phyloP scores from a whole-genome alignment of 805 yeast species.

The Hanseniaspora thailandica region DNA sequence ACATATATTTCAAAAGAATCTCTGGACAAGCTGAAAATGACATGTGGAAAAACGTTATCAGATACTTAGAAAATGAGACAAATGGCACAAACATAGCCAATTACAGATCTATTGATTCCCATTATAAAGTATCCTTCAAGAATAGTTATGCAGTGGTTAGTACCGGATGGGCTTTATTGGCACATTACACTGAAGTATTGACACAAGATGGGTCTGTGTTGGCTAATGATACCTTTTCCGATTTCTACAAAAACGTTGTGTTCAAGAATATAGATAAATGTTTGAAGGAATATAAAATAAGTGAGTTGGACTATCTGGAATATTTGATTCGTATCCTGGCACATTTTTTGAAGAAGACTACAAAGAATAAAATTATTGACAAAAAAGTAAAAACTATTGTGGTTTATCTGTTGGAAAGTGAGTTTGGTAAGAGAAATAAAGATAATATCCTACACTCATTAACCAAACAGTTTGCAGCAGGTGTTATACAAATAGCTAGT shows the following conservation, averaged over 20 bases:
- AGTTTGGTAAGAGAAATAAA: not conserved
- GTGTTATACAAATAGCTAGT: too few relatives aligned
- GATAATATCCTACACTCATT: not conserved
- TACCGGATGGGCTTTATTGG: not conserved
- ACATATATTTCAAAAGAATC: not conserved
- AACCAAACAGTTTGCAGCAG: not conserved
- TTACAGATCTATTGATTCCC: not conserved
- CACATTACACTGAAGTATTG: not conserved
- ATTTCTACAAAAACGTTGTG: not conserved
- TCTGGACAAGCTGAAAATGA: not conserved
- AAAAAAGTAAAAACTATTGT: not conserved
- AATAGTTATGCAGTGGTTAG: not conserved
- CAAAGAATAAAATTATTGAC: not conserved
- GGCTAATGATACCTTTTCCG: not conserved
- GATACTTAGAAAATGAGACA: not conserved
- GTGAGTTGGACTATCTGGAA: not conserved
- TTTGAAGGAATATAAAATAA: not conserved
- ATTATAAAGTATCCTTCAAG: not conserved
- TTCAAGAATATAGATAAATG: not conserved
- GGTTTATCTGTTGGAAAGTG: not conserved
- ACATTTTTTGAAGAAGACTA: not conserved
- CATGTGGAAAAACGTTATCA: not conserved
- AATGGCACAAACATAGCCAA: not conserved
- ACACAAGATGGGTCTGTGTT: conserved; percentile 2
- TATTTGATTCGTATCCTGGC: not conserved